Percentiles rank a stretch among this genome's conserved stretches.
Evolutionary conservation across 2,329 filamentous ascomycete genomes (phyloP).

Genomic region (Chrysosphaeria jannelii): DNA sequence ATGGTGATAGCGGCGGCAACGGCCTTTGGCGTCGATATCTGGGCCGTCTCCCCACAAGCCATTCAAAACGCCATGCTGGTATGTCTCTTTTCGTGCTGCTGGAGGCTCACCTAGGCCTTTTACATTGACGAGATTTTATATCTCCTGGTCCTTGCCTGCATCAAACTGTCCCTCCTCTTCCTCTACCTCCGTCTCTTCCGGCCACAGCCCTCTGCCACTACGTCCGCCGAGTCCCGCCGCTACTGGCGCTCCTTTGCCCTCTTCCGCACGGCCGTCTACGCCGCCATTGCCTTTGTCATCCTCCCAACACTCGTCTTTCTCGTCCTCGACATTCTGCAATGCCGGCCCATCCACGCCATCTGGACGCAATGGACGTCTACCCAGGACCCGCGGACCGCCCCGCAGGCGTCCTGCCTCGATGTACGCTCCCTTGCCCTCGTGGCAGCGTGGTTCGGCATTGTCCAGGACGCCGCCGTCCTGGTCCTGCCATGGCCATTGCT

Average conservation of each 20-base stretch:
- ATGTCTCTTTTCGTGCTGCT: too few relatives aligned
- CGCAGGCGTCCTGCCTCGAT: constrained; percentile 7
- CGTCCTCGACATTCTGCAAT: constrained; percentile 10
- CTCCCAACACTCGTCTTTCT: constrained; percentile 7
- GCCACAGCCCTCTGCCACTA: constrained; percentile 1
- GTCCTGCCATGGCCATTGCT: constrained; percentile 9
- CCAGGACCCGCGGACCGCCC: not conserved
- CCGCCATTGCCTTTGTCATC: constrained; percentile 6
- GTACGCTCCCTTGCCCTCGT: constrained; percentile 8
- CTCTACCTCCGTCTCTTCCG: constrained; percentile 10
- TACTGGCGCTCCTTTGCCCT: constrained; percentile 7
- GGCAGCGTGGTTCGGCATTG: constrained; percentile 8
- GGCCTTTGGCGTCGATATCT: constrained; percentile 11
- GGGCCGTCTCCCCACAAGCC: constrained; percentile 7
- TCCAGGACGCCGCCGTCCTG: constrained; percentile 10
- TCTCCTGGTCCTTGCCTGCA: constrained; percentile 7
- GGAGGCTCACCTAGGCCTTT: too few relatives aligned
- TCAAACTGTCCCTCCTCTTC: constrained; percentile 9
- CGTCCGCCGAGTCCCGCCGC: constrained; percentile 5
- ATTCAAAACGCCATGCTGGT: constrained; percentile 8
- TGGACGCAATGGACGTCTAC: constrained; percentile 8
- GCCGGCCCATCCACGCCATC: constrained; percentile 8
- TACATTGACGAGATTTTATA: constrained; percentile 10
- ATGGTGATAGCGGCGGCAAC: constrained; percentile 6
- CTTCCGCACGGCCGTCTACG: constrained; percentile 7